These are phyloP conservation scores for Solanum neorickii DNA, from an alignment of 257 asterid genomes.

Conservation along the genomic window DNA sequence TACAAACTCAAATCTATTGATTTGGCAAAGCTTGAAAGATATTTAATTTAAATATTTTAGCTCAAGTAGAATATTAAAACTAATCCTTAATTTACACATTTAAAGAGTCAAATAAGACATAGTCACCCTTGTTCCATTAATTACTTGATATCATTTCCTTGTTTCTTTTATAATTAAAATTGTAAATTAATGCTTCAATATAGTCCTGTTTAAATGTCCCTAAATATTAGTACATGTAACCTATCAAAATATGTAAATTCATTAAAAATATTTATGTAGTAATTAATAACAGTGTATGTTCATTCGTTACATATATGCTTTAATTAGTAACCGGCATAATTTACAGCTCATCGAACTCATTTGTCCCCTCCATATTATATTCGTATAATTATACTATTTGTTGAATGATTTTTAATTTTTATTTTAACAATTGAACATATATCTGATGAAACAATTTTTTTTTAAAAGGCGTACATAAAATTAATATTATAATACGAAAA, in stretches of 20 bases:
- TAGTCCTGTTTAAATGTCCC: neutral
- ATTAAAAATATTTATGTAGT: neutral
- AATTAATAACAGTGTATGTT: neutral
- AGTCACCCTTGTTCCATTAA: neutral
- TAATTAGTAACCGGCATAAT: neutral
- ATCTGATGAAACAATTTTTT: rapidly evolving
- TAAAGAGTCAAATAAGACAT: neutral
- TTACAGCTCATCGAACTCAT: neutral
- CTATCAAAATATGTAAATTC: neutral
- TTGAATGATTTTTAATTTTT: no score
- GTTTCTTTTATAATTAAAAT: neutral
- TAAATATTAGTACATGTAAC: neutral
- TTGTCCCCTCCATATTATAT: neutral
- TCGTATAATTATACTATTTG: neutral
- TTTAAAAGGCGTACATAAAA: no score
- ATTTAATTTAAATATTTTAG: neutral
- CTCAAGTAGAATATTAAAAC: neutral
- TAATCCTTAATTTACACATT: neutral
- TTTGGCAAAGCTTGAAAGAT: neutral
- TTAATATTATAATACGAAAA: neutral
- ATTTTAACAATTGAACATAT: no score
- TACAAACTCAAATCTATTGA: neutral
- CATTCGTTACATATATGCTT: neutral
- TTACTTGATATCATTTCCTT: neutral
- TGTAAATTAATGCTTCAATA: neutral